phyloP scores from a whole-genome alignment of 805 yeast genomes.

The Saccharomycopsis schoenii region DNA sequence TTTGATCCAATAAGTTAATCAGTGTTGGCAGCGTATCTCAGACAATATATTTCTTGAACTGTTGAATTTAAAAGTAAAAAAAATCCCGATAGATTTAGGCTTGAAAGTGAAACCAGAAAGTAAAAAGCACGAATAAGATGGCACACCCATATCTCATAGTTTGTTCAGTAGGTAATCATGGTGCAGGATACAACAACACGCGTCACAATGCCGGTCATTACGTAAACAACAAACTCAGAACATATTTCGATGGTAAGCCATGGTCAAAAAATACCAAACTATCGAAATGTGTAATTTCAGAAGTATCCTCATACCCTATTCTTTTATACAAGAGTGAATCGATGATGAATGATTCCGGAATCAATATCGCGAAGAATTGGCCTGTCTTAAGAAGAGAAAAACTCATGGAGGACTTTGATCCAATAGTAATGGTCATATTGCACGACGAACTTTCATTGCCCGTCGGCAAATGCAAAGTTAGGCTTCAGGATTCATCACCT shows the following conservation, averaged over 20 bases:
- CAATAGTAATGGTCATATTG: conserved; percentile 33
- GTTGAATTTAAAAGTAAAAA: too few relatives aligned
- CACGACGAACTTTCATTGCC: conserved; percentile 72
- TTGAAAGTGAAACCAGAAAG: too few relatives aligned
- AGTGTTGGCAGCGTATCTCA: too few relatives aligned
- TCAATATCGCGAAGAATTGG: conserved; percentile 6
- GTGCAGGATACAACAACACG: conserved; percentile 7
- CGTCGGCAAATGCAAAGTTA: conserved; percentile 55
- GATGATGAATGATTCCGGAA: conserved; percentile 13
- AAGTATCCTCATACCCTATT: not conserved
- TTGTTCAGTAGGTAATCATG: conserved; percentile 15
- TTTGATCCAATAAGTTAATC: too few relatives aligned
- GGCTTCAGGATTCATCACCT: conserved; percentile 49
- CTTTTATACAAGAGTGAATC: conserved; percentile 6
- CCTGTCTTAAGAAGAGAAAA: conserved; percentile 1
- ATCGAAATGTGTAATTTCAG: conserved; percentile 1
- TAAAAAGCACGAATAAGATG: not conserved
- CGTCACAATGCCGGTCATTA: conserved; percentile 14
- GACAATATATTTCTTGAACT: too few relatives aligned
- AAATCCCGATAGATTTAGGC: too few relatives aligned
- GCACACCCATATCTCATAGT: conserved; percentile 4
- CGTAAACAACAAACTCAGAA: conserved; percentile 4
- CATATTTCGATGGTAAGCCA: not conserved
- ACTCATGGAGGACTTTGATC: conserved; percentile 6
- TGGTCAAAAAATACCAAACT: conserved; percentile 1